Conservation (phyloP, 73 alveolate species). For the Paramecium caudatum region DNA sequence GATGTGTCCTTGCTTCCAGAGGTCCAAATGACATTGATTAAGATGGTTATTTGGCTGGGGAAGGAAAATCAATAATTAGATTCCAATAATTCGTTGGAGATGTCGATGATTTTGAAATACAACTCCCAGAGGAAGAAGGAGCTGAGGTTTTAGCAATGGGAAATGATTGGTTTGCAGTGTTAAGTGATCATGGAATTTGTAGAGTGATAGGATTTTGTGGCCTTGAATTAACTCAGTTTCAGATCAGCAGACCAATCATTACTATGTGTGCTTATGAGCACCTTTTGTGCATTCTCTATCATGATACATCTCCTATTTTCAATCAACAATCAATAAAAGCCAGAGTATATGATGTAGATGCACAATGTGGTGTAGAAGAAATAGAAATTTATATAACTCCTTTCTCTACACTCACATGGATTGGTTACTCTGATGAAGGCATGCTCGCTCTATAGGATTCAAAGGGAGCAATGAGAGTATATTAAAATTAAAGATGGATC, state of each 20-base stretch:
- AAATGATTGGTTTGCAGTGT: slow-evolving; percentile 75
- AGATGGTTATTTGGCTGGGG: slow-evolving; percentile 40
- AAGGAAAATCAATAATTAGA: background rate
- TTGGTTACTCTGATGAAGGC: slow-evolving; percentile 77
- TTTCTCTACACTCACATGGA: slow-evolving; percentile 50
- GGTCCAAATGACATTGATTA: slow-evolving; percentile 56
- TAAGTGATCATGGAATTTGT: slow-evolving; percentile 60
- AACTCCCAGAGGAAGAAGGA: slow-evolving; percentile 45
- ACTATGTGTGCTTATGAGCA: slow-evolving; percentile 70
- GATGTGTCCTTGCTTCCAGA: slow-evolving; percentile 60
- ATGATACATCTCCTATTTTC: slow-evolving; percentile 64
- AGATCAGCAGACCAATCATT: slow-evolving; percentile 57
- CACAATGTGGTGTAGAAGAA: slow-evolving; percentile 33
- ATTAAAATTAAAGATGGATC: slow-evolving; percentile 11
- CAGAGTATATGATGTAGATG: slow-evolving; percentile 63
- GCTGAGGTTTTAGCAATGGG: slow-evolving; percentile 72
- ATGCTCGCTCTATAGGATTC: slow-evolving; percentile 53
- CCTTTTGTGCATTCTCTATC: slow-evolving; percentile 32
- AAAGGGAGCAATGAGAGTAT: slow-evolving; percentile 54
- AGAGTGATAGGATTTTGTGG: slow-evolving; percentile 69
- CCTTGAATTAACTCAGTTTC: slow-evolving; percentile 16
- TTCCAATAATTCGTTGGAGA: slow-evolving; percentile 29
- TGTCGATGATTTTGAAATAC: background rate
- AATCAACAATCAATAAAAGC: slow-evolving; percentile 36
- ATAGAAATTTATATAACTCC: slow-evolving; percentile 62